phyloP scores from a whole-genome alignment of 2,329 filamentous ascomycete species.

The Talaromyces verruculosus region DNA sequence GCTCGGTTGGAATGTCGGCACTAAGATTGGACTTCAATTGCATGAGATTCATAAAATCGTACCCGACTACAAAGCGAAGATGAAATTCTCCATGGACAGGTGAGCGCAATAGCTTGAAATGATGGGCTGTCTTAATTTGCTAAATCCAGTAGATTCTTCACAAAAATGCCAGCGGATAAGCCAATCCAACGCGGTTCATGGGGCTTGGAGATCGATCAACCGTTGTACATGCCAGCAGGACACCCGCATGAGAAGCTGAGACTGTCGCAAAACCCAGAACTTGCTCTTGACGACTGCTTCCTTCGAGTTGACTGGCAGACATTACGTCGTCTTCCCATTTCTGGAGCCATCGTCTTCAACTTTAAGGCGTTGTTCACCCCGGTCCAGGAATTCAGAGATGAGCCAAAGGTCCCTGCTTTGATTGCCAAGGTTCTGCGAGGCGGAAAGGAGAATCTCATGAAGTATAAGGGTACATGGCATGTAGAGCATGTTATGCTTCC shows the following conservation, averaged over 20 bases:
- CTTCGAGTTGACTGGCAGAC: slow-evolving; percentile 89
- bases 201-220: slow-evolving; percentile 74
- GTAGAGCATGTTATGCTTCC: slow-evolving; percentile 71
- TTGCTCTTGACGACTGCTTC: slow-evolving; percentile 61
- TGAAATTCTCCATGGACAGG: slow-evolving; percentile 84
- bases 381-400: slow-evolving; percentile 65
- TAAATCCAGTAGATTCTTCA: slow-evolving; percentile 64
- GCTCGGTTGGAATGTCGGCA: slow-evolving; percentile 74
- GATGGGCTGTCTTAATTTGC: neutral
- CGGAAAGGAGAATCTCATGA: slow-evolving; percentile 69
- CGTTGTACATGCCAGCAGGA: slow-evolving; percentile 71
- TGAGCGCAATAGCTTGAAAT: slow-evolving; percentile 40
- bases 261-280: slow-evolving; percentile 55
- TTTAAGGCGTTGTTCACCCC: slow-evolving; percentile 86
- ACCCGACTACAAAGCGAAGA: slow-evolving; percentile 83
- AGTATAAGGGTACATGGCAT: slow-evolving; percentile 81
- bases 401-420: slow-evolving; percentile 70
- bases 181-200: slow-evolving; percentile 83
- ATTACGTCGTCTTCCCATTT: slow-evolving; percentile 72
- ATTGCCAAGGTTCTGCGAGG: slow-evolving; percentile 67
- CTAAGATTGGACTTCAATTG: slow-evolving; percentile 70
- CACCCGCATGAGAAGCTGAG: slow-evolving; percentile 64
- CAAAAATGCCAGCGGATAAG: slow-evolving; percentile 69
- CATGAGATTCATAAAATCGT: slow-evolving; percentile 71
- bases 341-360: slow-evolving; percentile 76